Evolutionary conservation across 2,329 filamentous ascomycete species (phyloP).

Genomic region (Tolypocladium nubicola): DNA sequence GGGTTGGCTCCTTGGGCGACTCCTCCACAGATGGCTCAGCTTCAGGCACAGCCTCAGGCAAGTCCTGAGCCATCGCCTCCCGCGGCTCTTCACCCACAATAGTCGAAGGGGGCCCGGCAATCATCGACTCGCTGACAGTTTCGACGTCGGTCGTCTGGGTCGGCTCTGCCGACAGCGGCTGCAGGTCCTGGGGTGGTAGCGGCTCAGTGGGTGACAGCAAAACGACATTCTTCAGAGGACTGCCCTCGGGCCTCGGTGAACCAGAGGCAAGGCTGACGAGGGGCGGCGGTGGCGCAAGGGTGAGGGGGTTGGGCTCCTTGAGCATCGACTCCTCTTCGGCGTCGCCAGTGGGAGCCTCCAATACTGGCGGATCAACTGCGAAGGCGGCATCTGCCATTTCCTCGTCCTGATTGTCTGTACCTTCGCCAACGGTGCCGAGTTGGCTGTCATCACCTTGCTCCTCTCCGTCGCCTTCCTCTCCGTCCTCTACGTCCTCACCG

Average conservation of each 20-base stretch:
- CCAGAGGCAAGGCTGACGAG: slow-evolving; percentile 13
- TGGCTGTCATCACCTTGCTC: slow-evolving; percentile 33
- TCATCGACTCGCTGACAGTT: slow-evolving; percentile 10
- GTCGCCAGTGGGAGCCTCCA: slow-evolving; percentile 11
- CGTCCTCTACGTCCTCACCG: slow-evolving; percentile 36
- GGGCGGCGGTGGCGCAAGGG: slow-evolving; percentile 21
- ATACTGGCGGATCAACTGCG: slow-evolving; percentile 11
- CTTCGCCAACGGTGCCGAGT: slow-evolving; percentile 6
- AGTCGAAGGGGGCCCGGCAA: slow-evolving; percentile 20
- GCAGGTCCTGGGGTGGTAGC: slow-evolving; percentile 5
- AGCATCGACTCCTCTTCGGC: slow-evolving; percentile 16
- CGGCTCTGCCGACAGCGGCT: neutral
- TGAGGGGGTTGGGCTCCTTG: slow-evolving; percentile 16
- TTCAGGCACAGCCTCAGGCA: slow-evolving; percentile 11
- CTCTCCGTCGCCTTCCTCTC: slow-evolving; percentile 36
- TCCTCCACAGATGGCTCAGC: neutral
- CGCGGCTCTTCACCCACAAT: slow-evolving; percentile 18
- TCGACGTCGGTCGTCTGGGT: slow-evolving; percentile 3
- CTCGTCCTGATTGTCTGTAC: slow-evolving; percentile 19
- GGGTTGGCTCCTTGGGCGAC: too few species aligned
- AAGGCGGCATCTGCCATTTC: slow-evolving; percentile 25
- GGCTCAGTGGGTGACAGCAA: slow-evolving; percentile 33
- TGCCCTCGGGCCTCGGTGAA: slow-evolving; percentile 33
- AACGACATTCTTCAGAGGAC: slow-evolving; percentile 42
- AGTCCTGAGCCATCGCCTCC: slow-evolving; percentile 14